phyloP scores from a whole-genome alignment of 371 early-diverging fungal genomes.

The Lichtheimia corymbifera region DNA sequence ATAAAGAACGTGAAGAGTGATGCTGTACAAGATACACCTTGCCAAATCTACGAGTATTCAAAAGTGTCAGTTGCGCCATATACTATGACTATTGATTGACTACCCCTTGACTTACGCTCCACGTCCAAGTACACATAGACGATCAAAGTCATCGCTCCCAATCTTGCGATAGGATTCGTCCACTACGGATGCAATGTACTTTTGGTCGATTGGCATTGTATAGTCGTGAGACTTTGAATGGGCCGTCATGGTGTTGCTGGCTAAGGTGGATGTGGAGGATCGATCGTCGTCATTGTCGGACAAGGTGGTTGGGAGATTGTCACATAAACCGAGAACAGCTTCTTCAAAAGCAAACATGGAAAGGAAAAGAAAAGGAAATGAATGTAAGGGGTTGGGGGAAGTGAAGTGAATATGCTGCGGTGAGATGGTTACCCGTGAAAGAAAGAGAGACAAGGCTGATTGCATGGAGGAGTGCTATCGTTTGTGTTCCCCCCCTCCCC shows the following conservation, averaged over 20 bases:
- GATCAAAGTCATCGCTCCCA: conserved; percentile 75
- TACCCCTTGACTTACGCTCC: conserved; percentile 70
- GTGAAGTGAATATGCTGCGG: too few relatives aligned
- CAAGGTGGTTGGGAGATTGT: background rate
- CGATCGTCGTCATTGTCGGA: conserved; percentile 5
- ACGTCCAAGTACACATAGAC: conserved; percentile 92
- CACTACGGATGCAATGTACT: conserved; percentile 13
- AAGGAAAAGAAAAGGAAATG: too few relatives aligned
- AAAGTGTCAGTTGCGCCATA: background rate
- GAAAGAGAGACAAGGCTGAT: too few relatives aligned
- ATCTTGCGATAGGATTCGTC: conserved; percentile 33
- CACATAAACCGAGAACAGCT: conserved; percentile 15
- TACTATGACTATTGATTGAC: background rate
- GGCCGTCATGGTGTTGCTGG: too few relatives aligned
- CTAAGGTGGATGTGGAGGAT: conserved; percentile 9
- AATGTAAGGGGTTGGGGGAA: too few relatives aligned
- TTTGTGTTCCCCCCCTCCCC: too few relatives aligned
- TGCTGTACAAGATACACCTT: conserved; percentile 80
- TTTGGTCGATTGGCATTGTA: conserved; percentile 9
- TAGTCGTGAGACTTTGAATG: conserved; percentile 1
- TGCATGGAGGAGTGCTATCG: too few relatives aligned
- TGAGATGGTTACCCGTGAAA: too few relatives aligned
- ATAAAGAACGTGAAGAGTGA: conserved; percentile 58
- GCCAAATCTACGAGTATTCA: conserved; percentile 55
- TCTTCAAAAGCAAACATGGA: conserved; percentile 23